Evolutionary conservation across 1,284 basidiomycete genomes (phyloP), one percentile per base, ranked within the genome.

Genomic region (Cryptococcus sp.): DNA sequence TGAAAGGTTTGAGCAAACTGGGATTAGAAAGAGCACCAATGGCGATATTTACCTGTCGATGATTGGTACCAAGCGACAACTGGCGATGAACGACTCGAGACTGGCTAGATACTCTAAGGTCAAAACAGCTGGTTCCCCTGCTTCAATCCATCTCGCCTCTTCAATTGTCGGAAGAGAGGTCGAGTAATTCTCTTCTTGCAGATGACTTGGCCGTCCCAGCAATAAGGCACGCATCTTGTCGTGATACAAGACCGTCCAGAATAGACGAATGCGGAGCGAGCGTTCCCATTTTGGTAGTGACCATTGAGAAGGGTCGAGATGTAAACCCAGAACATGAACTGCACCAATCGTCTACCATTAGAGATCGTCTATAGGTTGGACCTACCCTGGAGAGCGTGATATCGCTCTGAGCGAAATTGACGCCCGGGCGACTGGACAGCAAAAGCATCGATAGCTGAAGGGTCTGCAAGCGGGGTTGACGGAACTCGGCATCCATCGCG

Each of bases 281-380:
- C 61, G 49, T 52, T 75, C 73, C 73, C 73, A 75, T 16, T 45
- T 32, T 0, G 73, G 73, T 21, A 75, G 48, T 4, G 56, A 55
- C 73, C 73, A 75, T 2, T 63, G 54, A 1, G 66, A 59, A 3
- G 64, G 63, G 31, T 75, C 71, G 2, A 69, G 57, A 49, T 74
- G 72, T 18, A 74, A 60, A 9, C 72, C 72, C 2, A 74, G 59
- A 3, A 74, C 54, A 22, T 70, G 67, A 1, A 67, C 72, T 3
- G 67, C 63, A 2, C 72, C 70, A 9, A 65, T 60, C 1, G 67
- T 64, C 61, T 66, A 42, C 4, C 13, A 18, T 5, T 22, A 24
- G 31, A 18, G 22, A 32, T 1, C 2, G 19, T 50, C 44, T 50
- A 31, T 22, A 3, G 14, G 19, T 11, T 28, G 2, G 18, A 53